Evolutionary conservation across 2,329 filamentous ascomycete species (phyloP), one percentile per base, ranked within the genome.

Genomic region (Trichoderma koningiopsis): DNA sequence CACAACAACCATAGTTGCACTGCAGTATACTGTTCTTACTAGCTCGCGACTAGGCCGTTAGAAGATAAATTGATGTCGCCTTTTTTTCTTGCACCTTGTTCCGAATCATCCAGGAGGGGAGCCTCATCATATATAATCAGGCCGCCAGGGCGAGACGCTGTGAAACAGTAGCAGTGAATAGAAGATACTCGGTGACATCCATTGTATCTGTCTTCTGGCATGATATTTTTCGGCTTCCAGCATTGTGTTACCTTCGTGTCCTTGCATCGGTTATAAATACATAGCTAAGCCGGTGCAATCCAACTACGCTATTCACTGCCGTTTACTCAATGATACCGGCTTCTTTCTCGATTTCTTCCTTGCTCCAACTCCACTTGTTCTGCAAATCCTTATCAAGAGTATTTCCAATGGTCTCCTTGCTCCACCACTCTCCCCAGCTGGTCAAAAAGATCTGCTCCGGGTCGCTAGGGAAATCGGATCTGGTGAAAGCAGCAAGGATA

Each of bases 381-480:
- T 87, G 85, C 3, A 87, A 77, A 1, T 72, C 71, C 76, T 81
- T 81, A 64, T 87, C 83, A 3, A 85, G 75, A 1, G 77, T 77
- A 67, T 78, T 75, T 14, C 72, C 78, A 63, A 82, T 82, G 2
- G 82, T 77, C 4, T 81, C 78, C 74, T 81, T 85, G 16, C 78
- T 73, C 84, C 85, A 87, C 84, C 84, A 87, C 77, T 87, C 84
- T 1, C 85, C 85, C 85, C 84, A 86, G 72, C 84, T 86, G 0
- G 84, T 86, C 57, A 87, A 72, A 74, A 87, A 87, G 67, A 87
- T 84, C 62, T 81, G 81, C 22, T 87, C 82, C 0, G 81, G 82
- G 43, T 87, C 84, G 31, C 83, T 79, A 1, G 85, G 85, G 52
- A 87, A 77, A 71, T 86, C 84, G 22, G 79, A 77, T 3, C 79